phyloP scores from a whole-genome alignment of 2,329 filamentous ascomycete species.

The Fusarium sp. region DNA sequence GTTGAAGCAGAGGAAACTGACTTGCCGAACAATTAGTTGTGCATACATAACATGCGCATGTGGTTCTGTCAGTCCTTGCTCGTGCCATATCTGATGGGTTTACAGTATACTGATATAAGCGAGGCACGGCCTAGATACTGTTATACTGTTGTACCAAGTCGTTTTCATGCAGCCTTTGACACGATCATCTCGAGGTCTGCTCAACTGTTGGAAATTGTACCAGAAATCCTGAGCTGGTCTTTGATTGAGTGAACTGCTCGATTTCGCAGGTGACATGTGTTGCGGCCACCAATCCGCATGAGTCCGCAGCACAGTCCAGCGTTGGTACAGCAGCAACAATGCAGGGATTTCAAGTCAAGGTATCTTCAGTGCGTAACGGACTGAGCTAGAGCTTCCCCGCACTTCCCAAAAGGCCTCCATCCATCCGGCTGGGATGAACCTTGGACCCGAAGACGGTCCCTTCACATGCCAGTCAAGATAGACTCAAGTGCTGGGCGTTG shows the following conservation, averaged over 20 bases:
- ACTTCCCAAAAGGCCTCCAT: slow-evolving; percentile 35
- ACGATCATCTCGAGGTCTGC: neutral
- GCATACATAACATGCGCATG: neutral
- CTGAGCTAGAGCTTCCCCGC: slow-evolving; percentile 35
- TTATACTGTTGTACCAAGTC: slow-evolving; percentile 29
- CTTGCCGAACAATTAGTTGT: neutral
- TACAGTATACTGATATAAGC: slow-evolving; percentile 30
- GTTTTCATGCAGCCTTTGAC: slow-evolving; percentile 8
- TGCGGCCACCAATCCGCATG: neutral
- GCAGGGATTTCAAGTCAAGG: slow-evolving; percentile 29
- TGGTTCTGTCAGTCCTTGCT: neutral
- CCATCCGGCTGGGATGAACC: slow-evolving; percentile 39
- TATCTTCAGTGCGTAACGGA: slow-evolving; percentile 5
- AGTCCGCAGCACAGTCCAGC: neutral
- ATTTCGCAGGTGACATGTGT: neutral
- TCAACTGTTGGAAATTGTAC: neutral
- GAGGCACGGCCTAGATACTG: slow-evolving; percentile 20
- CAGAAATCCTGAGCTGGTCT: neutral
- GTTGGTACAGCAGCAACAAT: neutral
- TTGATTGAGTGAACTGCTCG: neutral
- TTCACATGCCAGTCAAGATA: slow-evolving; percentile 25
- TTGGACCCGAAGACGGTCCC: slow-evolving; percentile 23
- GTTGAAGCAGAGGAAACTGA: neutral
- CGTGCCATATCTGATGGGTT: slow-evolving; percentile 21
- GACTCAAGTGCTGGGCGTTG: slow-evolving; percentile 10